Conservation (phyloP, 306 rosid species). For the Hippophae rhamnoides region DNA sequence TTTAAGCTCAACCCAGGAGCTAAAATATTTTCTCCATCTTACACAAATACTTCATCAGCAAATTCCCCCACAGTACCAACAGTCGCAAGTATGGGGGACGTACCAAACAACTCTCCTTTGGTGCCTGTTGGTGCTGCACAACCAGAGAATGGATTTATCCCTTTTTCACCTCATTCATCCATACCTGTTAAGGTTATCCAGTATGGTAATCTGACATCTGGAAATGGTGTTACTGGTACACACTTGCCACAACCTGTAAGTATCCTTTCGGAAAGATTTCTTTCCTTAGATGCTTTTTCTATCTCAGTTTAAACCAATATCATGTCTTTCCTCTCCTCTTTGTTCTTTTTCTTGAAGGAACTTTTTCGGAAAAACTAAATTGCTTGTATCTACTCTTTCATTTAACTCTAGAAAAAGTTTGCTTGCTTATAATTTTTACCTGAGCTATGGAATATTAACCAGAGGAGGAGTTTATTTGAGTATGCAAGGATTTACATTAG, state of each 20-base stretch:
- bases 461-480: too few species aligned
- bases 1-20: conserved; percentile 92
- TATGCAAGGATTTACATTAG: too few species aligned
- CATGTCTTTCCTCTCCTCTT: background rate
- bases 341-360: background rate
- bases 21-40: conserved; percentile 70
- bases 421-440: background rate
- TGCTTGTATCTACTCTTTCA: background rate
- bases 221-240: conserved; percentile 54
- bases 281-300: conserved; percentile 1
- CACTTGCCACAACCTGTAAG: conserved; percentile 75
- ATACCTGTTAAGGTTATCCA: conserved; percentile 56
- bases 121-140: conserved; percentile 46
- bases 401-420: background rate
- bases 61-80: conserved; percentile 34
- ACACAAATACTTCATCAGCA: conserved; percentile 29
- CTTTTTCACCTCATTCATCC: conserved; percentile 45
- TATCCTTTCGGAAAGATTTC: conserved; percentile 14
- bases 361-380: background rate
- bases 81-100: conserved; percentile 45
- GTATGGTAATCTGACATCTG: conserved; percentile 44
- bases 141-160: conserved; percentile 44
- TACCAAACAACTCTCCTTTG: conserved; percentile 46
- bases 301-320: background rate
- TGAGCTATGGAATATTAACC: background rate